Conservation (phyloP, 2,329 filamentous ascomycete species). For the Sarocladium brachiariae region DNA sequence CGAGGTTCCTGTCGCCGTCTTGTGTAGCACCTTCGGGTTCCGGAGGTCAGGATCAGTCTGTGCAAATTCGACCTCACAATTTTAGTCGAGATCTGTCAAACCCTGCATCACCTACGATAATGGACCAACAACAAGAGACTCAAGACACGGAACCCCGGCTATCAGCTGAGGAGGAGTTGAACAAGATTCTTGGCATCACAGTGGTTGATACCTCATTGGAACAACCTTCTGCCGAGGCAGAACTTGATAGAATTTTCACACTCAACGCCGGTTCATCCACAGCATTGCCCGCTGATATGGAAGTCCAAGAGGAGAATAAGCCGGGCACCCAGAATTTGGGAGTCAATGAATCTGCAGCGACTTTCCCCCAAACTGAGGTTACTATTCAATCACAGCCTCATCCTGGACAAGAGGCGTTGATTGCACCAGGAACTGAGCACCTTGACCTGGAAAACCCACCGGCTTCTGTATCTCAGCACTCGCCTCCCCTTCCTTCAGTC, state of each 20-base stretch:
- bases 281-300: not conserved
- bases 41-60: not conserved
- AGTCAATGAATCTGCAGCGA: not conserved
- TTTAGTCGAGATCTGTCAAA: not conserved
- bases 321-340: not conserved
- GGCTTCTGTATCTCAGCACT: not conserved
- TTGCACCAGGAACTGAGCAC: not conserved
- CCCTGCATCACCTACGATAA: not conserved
- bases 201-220: not conserved
- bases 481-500: not conserved
- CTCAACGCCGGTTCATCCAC: not conserved
- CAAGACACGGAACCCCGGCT: not conserved
- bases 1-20: not conserved
- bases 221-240: not conserved
- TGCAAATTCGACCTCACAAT: not conserved
- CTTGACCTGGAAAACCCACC: not conserved
- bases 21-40: not conserved
- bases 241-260: conserved; percentile 1
- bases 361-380: not conserved
- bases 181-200: conserved; percentile 10
- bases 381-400: conserved; percentile 3
- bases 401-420: too few relatives aligned
- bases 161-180: conserved; percentile 11
- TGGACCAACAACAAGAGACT: not conserved
- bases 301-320: not conserved